phyloP scores from a whole-genome alignment of 2,329 filamentous ascomycete genomes.

The Beauveria medogensis region DNA sequence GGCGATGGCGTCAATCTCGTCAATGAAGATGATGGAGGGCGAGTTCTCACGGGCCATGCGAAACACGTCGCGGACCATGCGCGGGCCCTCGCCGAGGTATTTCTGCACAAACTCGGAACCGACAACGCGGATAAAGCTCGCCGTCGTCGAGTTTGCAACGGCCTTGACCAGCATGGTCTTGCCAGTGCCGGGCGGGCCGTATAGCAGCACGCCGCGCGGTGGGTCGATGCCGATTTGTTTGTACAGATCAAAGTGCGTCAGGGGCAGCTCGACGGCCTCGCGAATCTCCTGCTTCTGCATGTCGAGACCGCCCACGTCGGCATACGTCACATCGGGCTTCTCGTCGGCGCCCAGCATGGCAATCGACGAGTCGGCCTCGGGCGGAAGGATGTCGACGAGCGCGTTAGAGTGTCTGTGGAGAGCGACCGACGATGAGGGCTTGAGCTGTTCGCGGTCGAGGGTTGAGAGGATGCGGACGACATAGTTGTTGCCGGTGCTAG shows the following conservation, averaged over 20 bases:
- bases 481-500: conserved; percentile 96
- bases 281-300: conserved; percentile 99
- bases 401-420: conserved; percentile 98
- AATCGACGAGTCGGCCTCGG: conserved; percentile 96
- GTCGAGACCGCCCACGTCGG: conserved; percentile 92
- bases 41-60: conserved; percentile 98
- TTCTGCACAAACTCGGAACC: conserved; percentile 99
- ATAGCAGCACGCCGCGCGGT: conserved; percentile 89
- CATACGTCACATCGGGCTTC: conserved; percentile 97
- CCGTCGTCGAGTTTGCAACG: conserved; percentile 95
- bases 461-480: conserved; percentile 97
- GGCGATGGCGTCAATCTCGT: conserved; percentile 97
- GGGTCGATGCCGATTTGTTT: conserved; percentile 99
- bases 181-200: conserved; percentile 90
- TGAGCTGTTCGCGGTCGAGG: conserved; percentile 94
- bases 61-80: conserved; percentile 99
- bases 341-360: conserved; percentile 95
- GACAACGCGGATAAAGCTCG: conserved; percentile 96
- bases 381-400: conserved; percentile 96
- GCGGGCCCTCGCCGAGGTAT: conserved; percentile 92
- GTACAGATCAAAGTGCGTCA: conserved; percentile 98
- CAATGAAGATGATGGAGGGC: conserved; percentile 98
- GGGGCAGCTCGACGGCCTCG: conserved; percentile 90
- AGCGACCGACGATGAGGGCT: conserved; percentile 94
- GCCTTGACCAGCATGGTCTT: conserved; percentile 99